Evolutionary conservation across 2,329 filamentous ascomycete species (phyloP).

Genomic region (Colletotrichum falcatum): DNA sequence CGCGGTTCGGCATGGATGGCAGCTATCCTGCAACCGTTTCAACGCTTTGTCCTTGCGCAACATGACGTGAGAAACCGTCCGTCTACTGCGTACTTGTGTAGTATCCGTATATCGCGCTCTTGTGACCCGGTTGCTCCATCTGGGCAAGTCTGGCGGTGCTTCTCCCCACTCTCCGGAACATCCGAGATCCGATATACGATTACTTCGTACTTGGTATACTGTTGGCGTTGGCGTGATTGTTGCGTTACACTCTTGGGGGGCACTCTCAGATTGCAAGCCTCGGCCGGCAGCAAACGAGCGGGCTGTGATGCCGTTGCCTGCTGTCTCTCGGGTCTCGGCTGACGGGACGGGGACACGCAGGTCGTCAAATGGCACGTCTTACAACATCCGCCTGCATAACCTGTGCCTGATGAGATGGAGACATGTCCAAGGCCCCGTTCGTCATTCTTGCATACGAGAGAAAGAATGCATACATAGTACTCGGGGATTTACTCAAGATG

Average conservation of each 20-base stretch:
- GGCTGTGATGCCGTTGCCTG: neutral
- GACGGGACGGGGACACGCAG: neutral
- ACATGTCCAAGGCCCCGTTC: neutral
- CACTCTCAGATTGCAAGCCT: neutral
- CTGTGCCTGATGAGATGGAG: neutral
- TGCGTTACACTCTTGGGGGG: too few relatives aligned
- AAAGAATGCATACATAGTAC: neutral
- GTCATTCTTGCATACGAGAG: neutral
- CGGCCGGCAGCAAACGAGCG: neutral
- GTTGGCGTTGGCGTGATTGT: neutral
- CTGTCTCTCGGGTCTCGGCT: neutral
- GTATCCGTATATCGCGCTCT: neutral
- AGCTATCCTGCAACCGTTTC: constrained; percentile 20
- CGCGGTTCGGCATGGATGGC: constrained; percentile 11
- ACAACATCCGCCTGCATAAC: too few relatives aligned
- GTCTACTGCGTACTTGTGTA: too few relatives aligned
- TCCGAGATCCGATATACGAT: neutral
- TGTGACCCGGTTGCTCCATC: neutral
- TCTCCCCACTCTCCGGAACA: neutral
- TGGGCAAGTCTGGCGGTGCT: neutral
- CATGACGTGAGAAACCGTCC: constrained; percentile 2
- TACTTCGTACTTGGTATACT: too few relatives aligned
- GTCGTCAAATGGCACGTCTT: constrained; percentile 1
- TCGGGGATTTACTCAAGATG: neutral
- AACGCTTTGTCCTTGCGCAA: constrained; percentile 30